Percentiles rank a stretch among this genome's conserved stretches.
These are phyloP conservation scores for Protostelium mycophagum DNA, from an alignment of 78 protist species.

Conservation along the genomic window DNA sequence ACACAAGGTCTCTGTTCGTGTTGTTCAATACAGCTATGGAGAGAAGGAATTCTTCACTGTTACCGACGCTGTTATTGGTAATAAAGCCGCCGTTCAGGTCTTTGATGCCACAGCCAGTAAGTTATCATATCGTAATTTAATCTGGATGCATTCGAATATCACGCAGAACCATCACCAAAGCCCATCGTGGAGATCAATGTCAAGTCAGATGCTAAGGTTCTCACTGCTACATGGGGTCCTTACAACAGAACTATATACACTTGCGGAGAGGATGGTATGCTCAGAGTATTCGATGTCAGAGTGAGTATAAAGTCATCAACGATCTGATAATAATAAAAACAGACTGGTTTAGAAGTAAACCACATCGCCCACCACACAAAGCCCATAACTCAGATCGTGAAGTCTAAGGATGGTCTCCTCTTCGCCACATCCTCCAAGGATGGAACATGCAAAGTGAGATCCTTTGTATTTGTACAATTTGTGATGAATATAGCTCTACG, in stretches of 20 bases:
- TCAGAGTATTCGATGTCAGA: constrained; percentile 47
- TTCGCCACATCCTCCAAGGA: constrained; percentile 80
- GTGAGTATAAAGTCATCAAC: constrained; percentile 8
- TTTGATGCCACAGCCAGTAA: constrained; percentile 22
- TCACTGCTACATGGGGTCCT: constrained; percentile 54
- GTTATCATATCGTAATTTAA: too few species aligned
- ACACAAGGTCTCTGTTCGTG: constrained; percentile 47
- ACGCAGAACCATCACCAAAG: neutral
- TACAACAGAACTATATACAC: constrained; percentile 38
- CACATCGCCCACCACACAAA: constrained; percentile 21
- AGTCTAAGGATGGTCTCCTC: constrained; percentile 34
- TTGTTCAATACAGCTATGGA: constrained; percentile 55
- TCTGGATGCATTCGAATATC: neutral
- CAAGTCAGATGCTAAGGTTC: constrained; percentile 20
- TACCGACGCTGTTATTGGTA: constrained; percentile 54
- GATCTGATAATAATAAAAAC: neutral
- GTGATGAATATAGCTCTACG: constrained; percentile 51
- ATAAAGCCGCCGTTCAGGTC: constrained; percentile 53
- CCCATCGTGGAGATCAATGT: neutral
- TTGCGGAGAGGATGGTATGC: constrained; percentile 59
- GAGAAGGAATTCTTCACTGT: constrained; percentile 47
- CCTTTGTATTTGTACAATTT: neutral
- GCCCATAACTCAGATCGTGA: constrained; percentile 41
- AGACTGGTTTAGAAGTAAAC: constrained; percentile 29
- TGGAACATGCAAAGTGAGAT: constrained; percentile 50